Conservation (phyloP, 2,329 filamentous ascomycete species). For the Zasmidium cellare region DNA sequence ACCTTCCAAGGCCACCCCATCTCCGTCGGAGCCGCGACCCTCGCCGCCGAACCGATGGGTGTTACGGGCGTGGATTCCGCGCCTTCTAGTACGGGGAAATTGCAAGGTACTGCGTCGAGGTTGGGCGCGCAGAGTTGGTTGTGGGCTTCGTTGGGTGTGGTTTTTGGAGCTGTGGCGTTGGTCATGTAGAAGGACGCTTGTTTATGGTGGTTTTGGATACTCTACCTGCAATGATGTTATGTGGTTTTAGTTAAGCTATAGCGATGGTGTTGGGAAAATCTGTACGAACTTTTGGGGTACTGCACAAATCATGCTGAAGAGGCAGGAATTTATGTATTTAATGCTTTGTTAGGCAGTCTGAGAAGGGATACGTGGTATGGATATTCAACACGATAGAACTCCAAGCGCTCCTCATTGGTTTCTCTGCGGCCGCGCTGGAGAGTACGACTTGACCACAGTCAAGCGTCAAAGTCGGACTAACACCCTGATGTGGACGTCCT, state of each 20-base stretch:
- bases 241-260: background rate
- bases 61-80: background rate
- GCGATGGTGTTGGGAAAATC: background rate
- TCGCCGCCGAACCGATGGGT: constrained; percentile 12
- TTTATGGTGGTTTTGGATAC: background rate
- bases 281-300: background rate
- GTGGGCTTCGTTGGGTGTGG: background rate
- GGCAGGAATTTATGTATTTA: background rate
- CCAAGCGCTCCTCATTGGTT: too few species aligned
- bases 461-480: too few species aligned
- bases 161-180: background rate
- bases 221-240: background rate
- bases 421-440: too few species aligned
- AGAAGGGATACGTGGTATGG: background rate
- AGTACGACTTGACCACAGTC: too few species aligned
- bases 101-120: background rate
- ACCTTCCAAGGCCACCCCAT: constrained; percentile 14
- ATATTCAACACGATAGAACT: too few species aligned
- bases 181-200: background rate
- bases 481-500: too few species aligned
- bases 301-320: background rate
- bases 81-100: background rate
- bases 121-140: background rate
- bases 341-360: background rate
- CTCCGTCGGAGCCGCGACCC: constrained; percentile 12